Conservation (phyloP, 2,329 filamentous ascomycete genomes). For the Colletotrichum neosansevieriae region DNA sequence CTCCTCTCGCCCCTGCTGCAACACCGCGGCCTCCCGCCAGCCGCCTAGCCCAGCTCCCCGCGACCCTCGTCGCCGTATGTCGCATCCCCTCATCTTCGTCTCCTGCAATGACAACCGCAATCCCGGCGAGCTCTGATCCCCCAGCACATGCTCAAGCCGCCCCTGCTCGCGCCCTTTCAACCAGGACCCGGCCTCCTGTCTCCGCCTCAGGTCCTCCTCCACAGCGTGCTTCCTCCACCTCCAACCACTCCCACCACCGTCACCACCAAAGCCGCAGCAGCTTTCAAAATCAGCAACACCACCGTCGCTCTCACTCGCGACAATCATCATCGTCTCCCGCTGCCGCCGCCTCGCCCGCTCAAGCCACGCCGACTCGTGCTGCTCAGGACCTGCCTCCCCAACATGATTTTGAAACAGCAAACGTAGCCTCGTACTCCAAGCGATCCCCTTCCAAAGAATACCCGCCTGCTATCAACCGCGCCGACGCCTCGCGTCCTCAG, state of each 20-base stretch:
- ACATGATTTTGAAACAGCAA: conserved; percentile 80
- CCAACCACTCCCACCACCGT: conserved; percentile 48
- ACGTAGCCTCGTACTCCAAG: conserved; percentile 72
- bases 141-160: conserved; percentile 45
- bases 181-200: conserved; percentile 50
- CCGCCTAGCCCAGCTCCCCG: conserved; percentile 11
- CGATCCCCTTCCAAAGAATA: conserved; percentile 75
- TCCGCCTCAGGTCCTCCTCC: conserved; percentile 33
- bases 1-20: too few species aligned
- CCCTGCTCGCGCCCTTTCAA: conserved; percentile 52
- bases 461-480: conserved; percentile 62
- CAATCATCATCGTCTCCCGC: conserved; percentile 53
- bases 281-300: conserved; percentile 3
- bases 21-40: too few species aligned
- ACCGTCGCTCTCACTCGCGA: conserved; percentile 44
- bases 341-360: conserved; percentile 48
- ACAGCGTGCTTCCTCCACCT: conserved; percentile 43
- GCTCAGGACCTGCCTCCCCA: conserved; percentile 61
- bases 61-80: conserved; percentile 15
- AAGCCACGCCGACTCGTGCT: too few species aligned
- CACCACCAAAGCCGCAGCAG: conserved; percentile 6
- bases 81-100: conserved; percentile 20
- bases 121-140: conserved; percentile 49
- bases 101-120: conserved; percentile 51
- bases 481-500: conserved; percentile 62